A percentile compares a stretch with the other conserved stretches of the same genome.
These are phyloP conservation scores for Ceratobasidium sp. DNA, from an alignment of 1,284 basidiomycete genomes.

Conservation along the genomic window DNA sequence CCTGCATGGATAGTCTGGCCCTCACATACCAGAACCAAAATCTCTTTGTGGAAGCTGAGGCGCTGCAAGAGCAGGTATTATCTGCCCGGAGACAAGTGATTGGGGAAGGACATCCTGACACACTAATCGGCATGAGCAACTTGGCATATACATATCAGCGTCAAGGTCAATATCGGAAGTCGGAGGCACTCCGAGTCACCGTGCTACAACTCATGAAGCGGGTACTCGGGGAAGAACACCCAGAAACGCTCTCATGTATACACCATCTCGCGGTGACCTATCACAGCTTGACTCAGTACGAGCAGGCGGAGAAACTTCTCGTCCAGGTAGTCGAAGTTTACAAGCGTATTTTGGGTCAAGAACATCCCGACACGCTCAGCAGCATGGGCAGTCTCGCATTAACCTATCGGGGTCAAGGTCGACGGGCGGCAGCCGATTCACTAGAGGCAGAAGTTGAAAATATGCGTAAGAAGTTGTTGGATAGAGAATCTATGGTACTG, in stretches of 20 bases:
- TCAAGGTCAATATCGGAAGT: background rate
- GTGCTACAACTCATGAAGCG: background rate
- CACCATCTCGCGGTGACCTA: conserved; percentile 15
- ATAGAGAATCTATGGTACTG: no score
- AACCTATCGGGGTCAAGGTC: background rate
- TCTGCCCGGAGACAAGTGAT: background rate
- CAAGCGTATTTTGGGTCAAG: background rate
- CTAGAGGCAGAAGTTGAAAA: no score
- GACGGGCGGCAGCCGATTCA: no score
- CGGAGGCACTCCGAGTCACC: background rate
- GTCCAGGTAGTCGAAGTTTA: background rate
- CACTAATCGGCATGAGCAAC: background rate
- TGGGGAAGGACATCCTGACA: conserved; percentile 13
- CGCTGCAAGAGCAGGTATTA: background rate
- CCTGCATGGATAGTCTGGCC: background rate
- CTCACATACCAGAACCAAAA: background rate
- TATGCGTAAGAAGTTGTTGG: no score
- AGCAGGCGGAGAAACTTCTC: conserved; percentile 8
- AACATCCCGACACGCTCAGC: conserved; percentile 1
- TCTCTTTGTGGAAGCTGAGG: background rate
- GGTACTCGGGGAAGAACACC: conserved; percentile 17
- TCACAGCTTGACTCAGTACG: background rate
- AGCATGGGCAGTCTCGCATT: background rate
- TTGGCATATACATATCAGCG: background rate
- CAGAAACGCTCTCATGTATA: conserved; percentile 11